Conservation (phyloP, 352 stramenopile genomes). For the Phytopythium mirpurense region DNA sequence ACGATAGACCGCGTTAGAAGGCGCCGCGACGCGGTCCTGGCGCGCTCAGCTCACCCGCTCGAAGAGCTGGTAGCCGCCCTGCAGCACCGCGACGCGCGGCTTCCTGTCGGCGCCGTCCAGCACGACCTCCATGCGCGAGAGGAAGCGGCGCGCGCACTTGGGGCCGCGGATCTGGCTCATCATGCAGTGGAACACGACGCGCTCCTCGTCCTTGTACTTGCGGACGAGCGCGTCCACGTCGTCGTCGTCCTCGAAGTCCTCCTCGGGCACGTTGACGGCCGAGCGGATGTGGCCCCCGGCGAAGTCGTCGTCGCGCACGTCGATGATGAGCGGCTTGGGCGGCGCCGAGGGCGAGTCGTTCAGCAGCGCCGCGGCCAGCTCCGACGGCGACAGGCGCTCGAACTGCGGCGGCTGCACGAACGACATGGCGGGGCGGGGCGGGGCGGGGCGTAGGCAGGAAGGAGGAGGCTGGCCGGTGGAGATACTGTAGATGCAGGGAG, state of each 20-base stretch:
- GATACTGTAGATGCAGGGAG: neutral
- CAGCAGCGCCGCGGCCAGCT: slow-evolving; percentile 54
- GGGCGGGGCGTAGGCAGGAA: neutral
- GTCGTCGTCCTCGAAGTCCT: slow-evolving; percentile 75
- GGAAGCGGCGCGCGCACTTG: slow-evolving; percentile 74
- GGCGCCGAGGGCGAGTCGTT: slow-evolving; percentile 14
- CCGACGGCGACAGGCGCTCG: slow-evolving; percentile 37
- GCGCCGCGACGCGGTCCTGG: neutral
- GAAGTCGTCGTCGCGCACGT: slow-evolving; percentile 77
- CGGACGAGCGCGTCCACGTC: slow-evolving; percentile 73
- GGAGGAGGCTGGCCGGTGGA: neutral
- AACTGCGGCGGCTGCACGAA: slow-evolving; percentile 31
- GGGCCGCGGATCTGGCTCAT: slow-evolving; percentile 81
- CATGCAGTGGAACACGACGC: slow-evolving; percentile 87
- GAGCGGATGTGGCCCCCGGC: slow-evolving; percentile 68
- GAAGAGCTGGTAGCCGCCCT: slow-evolving; percentile 70
- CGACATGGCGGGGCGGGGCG: slow-evolving; percentile 10
- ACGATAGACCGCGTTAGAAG: neutral
- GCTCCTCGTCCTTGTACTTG: slow-evolving; percentile 52
- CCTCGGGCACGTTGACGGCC: slow-evolving; percentile 73
- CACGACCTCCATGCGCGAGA: slow-evolving; percentile 48
- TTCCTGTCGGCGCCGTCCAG: slow-evolving; percentile 37
- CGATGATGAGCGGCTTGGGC: slow-evolving; percentile 50
- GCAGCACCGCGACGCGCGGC: slow-evolving; percentile 61
- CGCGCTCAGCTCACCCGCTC: slow-evolving; percentile 22